These are phyloP conservation scores for Sarocladium strictum DNA, from an alignment of 2,329 filamentous ascomycete species.

Conservation along the genomic window DNA sequence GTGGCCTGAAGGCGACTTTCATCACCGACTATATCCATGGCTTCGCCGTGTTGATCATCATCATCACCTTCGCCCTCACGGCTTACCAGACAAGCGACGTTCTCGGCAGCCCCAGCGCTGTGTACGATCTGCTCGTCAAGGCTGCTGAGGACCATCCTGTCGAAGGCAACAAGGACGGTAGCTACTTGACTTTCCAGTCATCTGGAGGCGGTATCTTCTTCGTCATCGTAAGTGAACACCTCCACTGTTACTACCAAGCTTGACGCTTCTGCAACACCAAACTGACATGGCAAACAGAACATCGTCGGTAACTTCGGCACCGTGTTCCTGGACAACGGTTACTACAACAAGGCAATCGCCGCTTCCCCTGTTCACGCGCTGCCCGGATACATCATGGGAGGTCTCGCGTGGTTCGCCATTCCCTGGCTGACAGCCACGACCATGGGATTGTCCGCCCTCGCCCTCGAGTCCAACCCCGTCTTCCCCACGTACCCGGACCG, in stretches of 20 bases:
- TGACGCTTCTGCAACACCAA: background rate
- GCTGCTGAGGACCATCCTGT: constrained; percentile 65
- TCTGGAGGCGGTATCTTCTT: constrained; percentile 75
- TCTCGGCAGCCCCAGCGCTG: constrained; percentile 64
- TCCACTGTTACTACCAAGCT: too few species aligned
- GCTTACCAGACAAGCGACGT: constrained; percentile 58
- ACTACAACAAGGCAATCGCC: constrained; percentile 58
- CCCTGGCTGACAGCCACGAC: constrained; percentile 87
- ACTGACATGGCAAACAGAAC: constrained; percentile 36
- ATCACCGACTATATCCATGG: constrained; percentile 84
- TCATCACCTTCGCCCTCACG: constrained; percentile 78
- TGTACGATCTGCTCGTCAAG: constrained; percentile 67
- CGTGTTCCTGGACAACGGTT: constrained; percentile 71
- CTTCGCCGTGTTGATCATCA: constrained; percentile 76
- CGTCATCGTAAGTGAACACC: constrained; percentile 53
- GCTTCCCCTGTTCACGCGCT: constrained; percentile 80
- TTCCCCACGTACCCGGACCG: constrained; percentile 70
- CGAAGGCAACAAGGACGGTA: constrained; percentile 65
- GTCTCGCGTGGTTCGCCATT: constrained; percentile 87
- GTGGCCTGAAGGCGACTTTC: constrained; percentile 82
- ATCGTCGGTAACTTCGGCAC: constrained; percentile 77
- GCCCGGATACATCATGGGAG: constrained; percentile 82
- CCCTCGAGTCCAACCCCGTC: constrained; percentile 65
- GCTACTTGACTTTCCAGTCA: constrained; percentile 68
- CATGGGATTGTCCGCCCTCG: constrained; percentile 76